phyloP scores from a whole-genome alignment of 768 basidiomycete genomes.

The Suillus subaureus region DNA sequence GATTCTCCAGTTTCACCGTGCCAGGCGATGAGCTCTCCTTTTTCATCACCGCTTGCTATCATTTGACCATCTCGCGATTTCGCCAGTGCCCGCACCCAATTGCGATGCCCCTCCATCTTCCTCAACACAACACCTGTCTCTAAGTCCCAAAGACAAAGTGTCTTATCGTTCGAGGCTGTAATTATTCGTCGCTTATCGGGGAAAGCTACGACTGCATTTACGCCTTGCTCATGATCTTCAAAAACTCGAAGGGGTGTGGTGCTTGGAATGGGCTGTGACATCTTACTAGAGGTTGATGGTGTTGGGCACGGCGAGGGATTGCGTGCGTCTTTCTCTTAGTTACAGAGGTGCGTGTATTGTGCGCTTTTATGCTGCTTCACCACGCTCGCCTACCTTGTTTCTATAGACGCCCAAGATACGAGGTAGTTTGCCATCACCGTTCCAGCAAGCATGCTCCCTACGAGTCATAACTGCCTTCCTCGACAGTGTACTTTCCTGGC shows the following conservation, averaged over 20 bases:
- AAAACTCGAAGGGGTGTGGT: too few relatives aligned
- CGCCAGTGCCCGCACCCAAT: neutral
- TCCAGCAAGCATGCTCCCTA: too few relatives aligned
- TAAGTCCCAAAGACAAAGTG: neutral
- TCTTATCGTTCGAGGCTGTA: neutral
- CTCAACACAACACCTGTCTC: neutral
- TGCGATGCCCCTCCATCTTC: neutral
- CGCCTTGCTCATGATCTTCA: neutral
- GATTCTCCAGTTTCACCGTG: too few relatives aligned
- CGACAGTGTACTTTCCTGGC: too few relatives aligned
- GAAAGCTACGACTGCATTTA: neutral
- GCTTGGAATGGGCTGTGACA: neutral
- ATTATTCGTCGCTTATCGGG: neutral
- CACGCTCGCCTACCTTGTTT: too few relatives aligned
- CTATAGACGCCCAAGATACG: neutral
- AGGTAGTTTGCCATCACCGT: neutral
- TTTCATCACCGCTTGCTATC: neutral
- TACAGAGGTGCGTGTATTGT: neutral
- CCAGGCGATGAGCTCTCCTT: too few relatives aligned
- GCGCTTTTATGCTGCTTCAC: neutral
- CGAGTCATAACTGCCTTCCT: too few relatives aligned
- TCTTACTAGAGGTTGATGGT: neutral
- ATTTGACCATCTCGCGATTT: neutral
- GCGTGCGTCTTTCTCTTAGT: too few relatives aligned
- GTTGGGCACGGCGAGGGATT: too few relatives aligned